Evolutionary conservation across 2,329 filamentous ascomycete species (phyloP), one percentile per base, ranked within the genome.

Genomic region (Ophiostoma montium): DNA sequence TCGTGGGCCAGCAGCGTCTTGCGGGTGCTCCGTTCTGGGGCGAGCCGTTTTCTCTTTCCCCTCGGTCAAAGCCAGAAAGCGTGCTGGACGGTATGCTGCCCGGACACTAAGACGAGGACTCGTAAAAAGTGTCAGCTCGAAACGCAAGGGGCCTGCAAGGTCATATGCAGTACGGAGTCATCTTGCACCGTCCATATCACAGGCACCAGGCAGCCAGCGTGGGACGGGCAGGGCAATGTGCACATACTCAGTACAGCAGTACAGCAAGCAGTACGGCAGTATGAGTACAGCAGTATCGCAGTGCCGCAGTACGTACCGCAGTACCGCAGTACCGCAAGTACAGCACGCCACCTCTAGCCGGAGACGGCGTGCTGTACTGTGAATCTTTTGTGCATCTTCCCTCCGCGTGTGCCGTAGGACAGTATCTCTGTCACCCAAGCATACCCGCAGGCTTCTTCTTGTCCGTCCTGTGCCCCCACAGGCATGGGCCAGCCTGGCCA

Each of bases 11-110:
- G 13, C 6, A 23, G n/a, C 31, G n/a, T 15, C 30, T 3, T 42
- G 38, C 16, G 36, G 18, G n/a, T n/a, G n/a, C n/a, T n/a, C n/a
- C n/a, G n/a, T n/a, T n/a, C n/a, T n/a, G n/a, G n/a, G n/a, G n/a
- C n/a, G n/a, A n/a, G n/a, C 15, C 38, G 30, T 45, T 35, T 43
- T 42, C 33, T 35, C 48, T 53, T 30, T 33, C 38, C 35, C 47
- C 50, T 51, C 49, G 47, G 51, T 53, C 36, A 47, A 48, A 45
- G 39, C 44, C 31, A 36, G 43, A 38, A 13, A n/a, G 11, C 19
- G 21, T 27, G 15, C 19, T 27, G 23, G 10, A 16, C 19, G 35
- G 35, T 38, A 21, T 16, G 35, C 12, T n/a, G 35, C 35, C 19
- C 35, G 39, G 39, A 42, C 39, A 23, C 39, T 42, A 27, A n/a